Evolutionary conservation across 345 rosid genomes (phyloP).

Genomic region (Citropsis articulata): DNA sequence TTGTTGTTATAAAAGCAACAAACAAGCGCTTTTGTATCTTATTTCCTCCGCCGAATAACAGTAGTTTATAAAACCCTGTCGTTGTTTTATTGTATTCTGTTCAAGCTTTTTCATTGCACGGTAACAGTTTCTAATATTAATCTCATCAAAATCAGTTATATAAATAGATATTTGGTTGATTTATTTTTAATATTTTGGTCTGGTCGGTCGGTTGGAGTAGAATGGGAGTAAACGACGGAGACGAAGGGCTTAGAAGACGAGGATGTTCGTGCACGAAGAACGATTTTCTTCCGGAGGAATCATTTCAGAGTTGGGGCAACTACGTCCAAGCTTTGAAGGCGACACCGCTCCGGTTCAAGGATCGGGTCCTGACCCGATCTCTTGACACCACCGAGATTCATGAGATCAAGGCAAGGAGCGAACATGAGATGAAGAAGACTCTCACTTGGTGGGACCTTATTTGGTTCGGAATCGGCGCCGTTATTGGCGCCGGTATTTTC

Average conservation of each 20-base stretch:
- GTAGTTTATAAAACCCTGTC: not conserved
- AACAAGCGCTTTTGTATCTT: not conserved
- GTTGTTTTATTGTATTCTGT: not conserved
- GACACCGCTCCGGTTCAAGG: constrained; percentile 55
- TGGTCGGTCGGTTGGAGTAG: not conserved
- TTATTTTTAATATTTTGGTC: not conserved
- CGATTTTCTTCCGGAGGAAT: constrained; percentile 87
- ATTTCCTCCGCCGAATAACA: not conserved
- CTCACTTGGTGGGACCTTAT: constrained; percentile 95
- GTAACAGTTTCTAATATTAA: no score
- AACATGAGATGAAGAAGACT: constrained; percentile 82
- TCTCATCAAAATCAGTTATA: not conserved
- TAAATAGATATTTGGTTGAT: no score
- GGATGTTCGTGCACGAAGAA: constrained; percentile 66
- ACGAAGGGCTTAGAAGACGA: constrained; percentile 46
- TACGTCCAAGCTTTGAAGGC: constrained; percentile 57
- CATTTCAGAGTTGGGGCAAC: constrained; percentile 61
- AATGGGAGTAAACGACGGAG: constrained; percentile 14
- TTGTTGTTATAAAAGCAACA: not conserved
- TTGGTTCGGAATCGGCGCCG: constrained; percentile 94
- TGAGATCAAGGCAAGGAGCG: constrained; percentile 74
- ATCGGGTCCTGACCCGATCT: constrained; percentile 65
- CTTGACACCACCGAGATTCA: constrained; percentile 67
- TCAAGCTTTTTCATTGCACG: no score
- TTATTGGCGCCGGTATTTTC: constrained; percentile 85